These are phyloP conservation scores for Mycosphaerella arachidis DNA, from an alignment of 2,329 filamentous ascomycete genomes.

Conservation along the genomic window DNA sequence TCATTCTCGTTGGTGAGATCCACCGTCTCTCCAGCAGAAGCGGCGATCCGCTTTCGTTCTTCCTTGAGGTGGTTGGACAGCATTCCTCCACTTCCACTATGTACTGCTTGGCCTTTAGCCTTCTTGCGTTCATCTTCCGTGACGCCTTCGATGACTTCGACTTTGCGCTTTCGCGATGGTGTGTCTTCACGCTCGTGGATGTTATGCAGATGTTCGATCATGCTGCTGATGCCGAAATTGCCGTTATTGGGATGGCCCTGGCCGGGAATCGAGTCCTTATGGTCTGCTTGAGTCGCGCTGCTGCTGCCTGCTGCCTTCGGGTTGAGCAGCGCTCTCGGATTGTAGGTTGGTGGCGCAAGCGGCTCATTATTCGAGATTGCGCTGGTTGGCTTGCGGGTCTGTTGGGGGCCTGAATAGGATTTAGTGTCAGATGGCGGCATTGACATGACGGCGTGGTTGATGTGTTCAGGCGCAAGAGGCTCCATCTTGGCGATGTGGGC, in stretches of 20 bases:
- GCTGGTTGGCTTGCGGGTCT: conserved; percentile 24
- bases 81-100: conserved; percentile 50
- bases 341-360: conserved; percentile 7
- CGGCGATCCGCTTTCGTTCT: conserved; percentile 46
- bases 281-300: not conserved
- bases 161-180: conserved; percentile 61
- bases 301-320: conserved; percentile 15
- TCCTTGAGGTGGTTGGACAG: conserved; percentile 65
- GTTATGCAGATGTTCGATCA: conserved; percentile 73
- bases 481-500: not conserved
- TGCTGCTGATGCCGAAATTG: conserved; percentile 47
- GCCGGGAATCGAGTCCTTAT: not conserved
- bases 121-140: conserved; percentile 35
- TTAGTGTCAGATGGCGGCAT: conserved; percentile 2
- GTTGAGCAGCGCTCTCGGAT: conserved; percentile 23
- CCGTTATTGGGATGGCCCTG: not conserved
- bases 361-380: conserved; percentile 7
- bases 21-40: conserved; percentile 22
- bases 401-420: conserved; percentile 28
- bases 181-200: conserved; percentile 60
- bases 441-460: not conserved
- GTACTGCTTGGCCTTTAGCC: conserved; percentile 41
- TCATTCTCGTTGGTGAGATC: conserved; percentile 52
- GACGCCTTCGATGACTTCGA: conserved; percentile 35
- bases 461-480: not conserved